Percentiles rank a stretch among this genome's conserved stretches.
Conservation (phyloP, 371 early-diverging fungal species). For the Mucor circinelloides region DNA sequence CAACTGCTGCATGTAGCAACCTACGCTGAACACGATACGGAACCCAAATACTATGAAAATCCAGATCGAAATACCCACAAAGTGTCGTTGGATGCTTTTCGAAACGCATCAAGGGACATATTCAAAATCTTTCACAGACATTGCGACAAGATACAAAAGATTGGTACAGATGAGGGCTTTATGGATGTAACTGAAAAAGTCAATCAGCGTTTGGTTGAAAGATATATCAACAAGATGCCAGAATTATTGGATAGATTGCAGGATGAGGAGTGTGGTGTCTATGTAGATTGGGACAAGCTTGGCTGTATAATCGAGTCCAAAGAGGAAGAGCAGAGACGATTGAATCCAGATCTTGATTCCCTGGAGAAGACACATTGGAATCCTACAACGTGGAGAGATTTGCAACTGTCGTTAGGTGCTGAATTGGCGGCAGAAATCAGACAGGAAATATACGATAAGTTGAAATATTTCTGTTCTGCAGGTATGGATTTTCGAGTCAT, state of each 20-base stretch:
- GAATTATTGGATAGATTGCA: constrained; percentile 32
- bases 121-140: constrained; percentile 67
- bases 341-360: not conserved
- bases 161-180: constrained; percentile 86
- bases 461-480: constrained; percentile 83
- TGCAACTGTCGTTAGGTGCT: constrained; percentile 78
- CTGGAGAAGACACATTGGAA: not conserved
- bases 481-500: constrained; percentile 40
- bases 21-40: constrained; percentile 64
- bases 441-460: constrained; percentile 62
- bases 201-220: constrained; percentile 53
- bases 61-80: constrained; percentile 83
- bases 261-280: constrained; percentile 26
- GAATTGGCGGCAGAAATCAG: constrained; percentile 71
- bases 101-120: constrained; percentile 70
- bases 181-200: constrained; percentile 82
- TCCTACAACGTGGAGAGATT: constrained; percentile 59
- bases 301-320: constrained; percentile 25
- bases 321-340: constrained; percentile 24
- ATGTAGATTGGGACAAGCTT: constrained; percentile 38
- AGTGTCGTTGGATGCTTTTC: constrained; percentile 85
- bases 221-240: constrained; percentile 42
- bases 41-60: constrained; percentile 69
- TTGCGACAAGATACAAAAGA: constrained; percentile 60
- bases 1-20: constrained; percentile 88